A percentile compares a stretch with the other conserved stretches of the same genome.
Conservation (phyloP, 1,284 basidiomycete species). For the Athelia psychrophila region DNA sequence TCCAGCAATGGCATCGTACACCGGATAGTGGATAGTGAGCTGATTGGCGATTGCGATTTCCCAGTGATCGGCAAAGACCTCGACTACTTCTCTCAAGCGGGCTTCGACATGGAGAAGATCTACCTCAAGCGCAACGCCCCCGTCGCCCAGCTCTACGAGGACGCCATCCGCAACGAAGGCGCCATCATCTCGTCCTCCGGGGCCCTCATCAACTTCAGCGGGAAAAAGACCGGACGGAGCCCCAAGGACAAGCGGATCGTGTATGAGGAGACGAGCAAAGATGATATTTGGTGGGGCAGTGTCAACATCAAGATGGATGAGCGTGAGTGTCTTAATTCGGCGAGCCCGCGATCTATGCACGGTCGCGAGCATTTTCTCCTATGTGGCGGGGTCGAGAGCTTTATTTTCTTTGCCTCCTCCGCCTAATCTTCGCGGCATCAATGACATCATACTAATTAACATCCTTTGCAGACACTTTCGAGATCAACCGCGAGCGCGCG, state of each 20-base stretch:
- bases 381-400: too few species aligned
- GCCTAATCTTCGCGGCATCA: slow-evolving; percentile 2
- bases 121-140: slow-evolving; percentile 94
- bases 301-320: slow-evolving; percentile 99
- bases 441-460: not conserved
- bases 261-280: slow-evolving; percentile 95
- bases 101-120: slow-evolving; percentile 95
- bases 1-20: slow-evolving; percentile 7
- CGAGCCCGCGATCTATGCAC: not conserved
- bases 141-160: slow-evolving; percentile 95
- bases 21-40: too few species aligned
- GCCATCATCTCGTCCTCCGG: slow-evolving; percentile 96
- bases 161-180: slow-evolving; percentile 97
- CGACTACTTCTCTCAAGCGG: slow-evolving; percentile 98
- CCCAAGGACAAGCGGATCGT: slow-evolving; percentile 99
- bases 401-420: slow-evolving; percentile 5
- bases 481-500: slow-evolving; percentile 99
- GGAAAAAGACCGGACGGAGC: slow-evolving; percentile 97
- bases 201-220: slow-evolving; percentile 99
- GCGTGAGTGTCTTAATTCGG: slow-evolving; percentile 73
- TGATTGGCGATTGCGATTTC: slow-evolving; percentile 2
- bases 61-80: slow-evolving; percentile 89
- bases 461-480: slow-evolving; percentile 88
- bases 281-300: slow-evolving; percentile 99
- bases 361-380: slow-evolving; percentile 5